Evolutionary conservation across 805 yeast genomes (phyloP).

Genomic region (Wickerhamiella sergipiensis): DNA sequence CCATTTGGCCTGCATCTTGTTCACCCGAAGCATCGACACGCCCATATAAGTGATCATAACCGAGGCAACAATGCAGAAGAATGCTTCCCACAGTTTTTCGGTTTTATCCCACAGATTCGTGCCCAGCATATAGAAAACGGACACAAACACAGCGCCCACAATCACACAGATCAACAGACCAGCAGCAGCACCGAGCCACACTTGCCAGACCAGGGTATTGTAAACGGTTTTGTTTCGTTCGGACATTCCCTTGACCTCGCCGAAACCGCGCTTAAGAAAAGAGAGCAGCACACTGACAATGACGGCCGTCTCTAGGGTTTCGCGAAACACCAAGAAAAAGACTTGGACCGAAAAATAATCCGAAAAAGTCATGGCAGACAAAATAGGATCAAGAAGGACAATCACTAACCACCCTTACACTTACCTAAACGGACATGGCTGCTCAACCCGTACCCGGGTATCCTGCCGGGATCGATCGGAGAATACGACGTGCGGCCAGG

Average conservation of each 20-base stretch:
- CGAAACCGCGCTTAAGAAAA: conserved; percentile 72
- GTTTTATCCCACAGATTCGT: conserved; percentile 77
- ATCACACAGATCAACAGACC: conserved; percentile 60
- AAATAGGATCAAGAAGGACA: neutral
- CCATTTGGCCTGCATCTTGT: conserved; percentile 76
- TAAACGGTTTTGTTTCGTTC: conserved; percentile 22
- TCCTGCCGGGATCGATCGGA: neutral
- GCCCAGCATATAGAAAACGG: conserved; percentile 62
- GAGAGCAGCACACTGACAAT: conserved; percentile 79
- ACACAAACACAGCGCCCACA: conserved; percentile 59
- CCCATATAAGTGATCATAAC: conserved; percentile 80
- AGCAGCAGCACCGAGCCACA: conserved; percentile 65
- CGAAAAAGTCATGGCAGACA: conserved; percentile 7
- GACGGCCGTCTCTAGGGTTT: conserved; percentile 74
- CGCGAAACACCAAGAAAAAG: conserved; percentile 84
- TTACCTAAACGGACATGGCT: neutral
- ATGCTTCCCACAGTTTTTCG: conserved; percentile 83
- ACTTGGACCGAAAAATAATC: conserved; percentile 51
- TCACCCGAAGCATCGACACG: conserved; percentile 61
- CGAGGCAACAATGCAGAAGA: conserved; percentile 64
- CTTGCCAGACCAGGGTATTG: conserved; percentile 44
- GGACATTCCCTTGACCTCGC: conserved; percentile 17
- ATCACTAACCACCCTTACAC: neutral
- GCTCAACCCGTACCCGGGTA: neutral
- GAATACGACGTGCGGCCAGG: neutral